These are phyloP conservation scores for Aspergillus fijiensis DNA, from an alignment of 2,329 filamentous ascomycete species.

Conservation along the genomic window DNA sequence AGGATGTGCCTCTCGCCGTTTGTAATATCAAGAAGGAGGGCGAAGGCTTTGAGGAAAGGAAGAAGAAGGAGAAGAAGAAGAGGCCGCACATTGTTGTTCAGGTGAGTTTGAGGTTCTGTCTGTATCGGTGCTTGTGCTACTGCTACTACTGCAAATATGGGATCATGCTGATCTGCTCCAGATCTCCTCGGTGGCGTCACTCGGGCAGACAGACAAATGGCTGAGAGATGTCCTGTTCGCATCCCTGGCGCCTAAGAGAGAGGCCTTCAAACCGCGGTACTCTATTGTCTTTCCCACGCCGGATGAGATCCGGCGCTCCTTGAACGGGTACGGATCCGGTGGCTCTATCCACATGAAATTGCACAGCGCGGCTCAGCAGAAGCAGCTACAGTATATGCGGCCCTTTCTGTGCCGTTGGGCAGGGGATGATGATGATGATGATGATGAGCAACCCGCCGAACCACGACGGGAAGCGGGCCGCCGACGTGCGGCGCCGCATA, in stretches of 20 bases:
- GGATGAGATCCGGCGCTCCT: conserved; percentile 70
- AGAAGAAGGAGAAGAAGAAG: conserved; percentile 10
- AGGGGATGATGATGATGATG: conserved; percentile 48
- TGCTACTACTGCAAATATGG: too few relatives aligned
- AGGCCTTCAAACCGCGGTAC: conserved; percentile 43
- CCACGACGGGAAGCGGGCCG: conserved; percentile 55
- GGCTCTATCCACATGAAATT: conserved; percentile 79
- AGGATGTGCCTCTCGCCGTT: conserved; percentile 49
- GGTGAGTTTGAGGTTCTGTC: conserved; percentile 23
- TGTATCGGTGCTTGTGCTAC: too few relatives aligned
- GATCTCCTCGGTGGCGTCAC: conserved; percentile 78
- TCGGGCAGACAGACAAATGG: conserved; percentile 71
- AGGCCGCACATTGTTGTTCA: conserved; percentile 40
- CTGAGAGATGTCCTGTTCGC: conserved; percentile 64
- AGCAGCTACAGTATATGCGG: conserved; percentile 70
- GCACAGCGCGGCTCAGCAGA: conserved; percentile 66
- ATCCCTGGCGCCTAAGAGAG: conserved; percentile 33
- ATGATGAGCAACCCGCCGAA: neutral
- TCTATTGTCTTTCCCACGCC: conserved; percentile 79
- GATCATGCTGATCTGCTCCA: conserved; percentile 45
- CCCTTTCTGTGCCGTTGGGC: conserved; percentile 76
- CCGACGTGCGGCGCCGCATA: conserved; percentile 74
- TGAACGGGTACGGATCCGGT: conserved; percentile 77
- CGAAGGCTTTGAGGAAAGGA: conserved; percentile 6
- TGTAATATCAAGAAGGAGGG: neutral